Percentiles rank a stretch among this genome's conserved stretches.
phyloP scores from a whole-genome alignment of 2,329 filamentous ascomycete genomes.

The Hymenoscyphus salicellus region DNA sequence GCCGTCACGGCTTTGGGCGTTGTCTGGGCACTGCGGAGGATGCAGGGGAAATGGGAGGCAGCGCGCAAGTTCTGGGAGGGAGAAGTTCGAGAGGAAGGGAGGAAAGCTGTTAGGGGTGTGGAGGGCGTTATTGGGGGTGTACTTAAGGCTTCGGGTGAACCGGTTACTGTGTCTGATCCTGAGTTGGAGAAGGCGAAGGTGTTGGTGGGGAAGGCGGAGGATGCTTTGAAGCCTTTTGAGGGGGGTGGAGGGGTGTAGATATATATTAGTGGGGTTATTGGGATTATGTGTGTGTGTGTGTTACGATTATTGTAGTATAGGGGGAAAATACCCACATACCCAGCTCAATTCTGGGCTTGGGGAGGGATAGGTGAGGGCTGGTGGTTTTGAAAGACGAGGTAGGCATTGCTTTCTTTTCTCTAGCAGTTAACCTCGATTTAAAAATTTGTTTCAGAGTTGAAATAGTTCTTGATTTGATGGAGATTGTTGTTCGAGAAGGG shows the following conservation, averaged over 20 bases:
- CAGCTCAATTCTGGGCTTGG: too few species aligned
- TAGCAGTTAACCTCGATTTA: too few species aligned
- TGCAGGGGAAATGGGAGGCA: slow-evolving; percentile 62
- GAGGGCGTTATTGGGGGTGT: slow-evolving; percentile 52
- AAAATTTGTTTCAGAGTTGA: too few species aligned
- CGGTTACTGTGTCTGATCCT: slow-evolving; percentile 13
- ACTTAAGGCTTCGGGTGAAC: slow-evolving; percentile 35
- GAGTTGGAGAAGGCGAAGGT: slow-evolving; percentile 27
- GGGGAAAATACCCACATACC: too few species aligned
- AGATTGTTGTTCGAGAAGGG: too few species aligned
- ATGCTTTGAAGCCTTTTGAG: slow-evolving; percentile 22
- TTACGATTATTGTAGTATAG: too few species aligned
- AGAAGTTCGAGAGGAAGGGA: slow-evolving; percentile 64
- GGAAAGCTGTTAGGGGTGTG: slow-evolving; percentile 57
- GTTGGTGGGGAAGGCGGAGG: slow-evolving; percentile 23
- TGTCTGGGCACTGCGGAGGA: slow-evolving; percentile 55
- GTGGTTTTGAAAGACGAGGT: too few species aligned
- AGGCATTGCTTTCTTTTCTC: too few species aligned
- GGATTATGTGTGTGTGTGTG: too few species aligned
- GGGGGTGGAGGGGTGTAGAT: slow-evolving; percentile 15
- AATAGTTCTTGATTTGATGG: too few species aligned
- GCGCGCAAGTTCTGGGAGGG: slow-evolving; percentile 61
- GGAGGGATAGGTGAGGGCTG: too few species aligned
- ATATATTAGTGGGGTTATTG: neutral
- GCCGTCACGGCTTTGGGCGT: slow-evolving; percentile 60